A percentile compares a stretch with the other conserved stretches of the same genome.
Evolutionary conservation across 805 yeast species (phyloP).

Genomic region (Suhomyces canberraensis): DNA sequence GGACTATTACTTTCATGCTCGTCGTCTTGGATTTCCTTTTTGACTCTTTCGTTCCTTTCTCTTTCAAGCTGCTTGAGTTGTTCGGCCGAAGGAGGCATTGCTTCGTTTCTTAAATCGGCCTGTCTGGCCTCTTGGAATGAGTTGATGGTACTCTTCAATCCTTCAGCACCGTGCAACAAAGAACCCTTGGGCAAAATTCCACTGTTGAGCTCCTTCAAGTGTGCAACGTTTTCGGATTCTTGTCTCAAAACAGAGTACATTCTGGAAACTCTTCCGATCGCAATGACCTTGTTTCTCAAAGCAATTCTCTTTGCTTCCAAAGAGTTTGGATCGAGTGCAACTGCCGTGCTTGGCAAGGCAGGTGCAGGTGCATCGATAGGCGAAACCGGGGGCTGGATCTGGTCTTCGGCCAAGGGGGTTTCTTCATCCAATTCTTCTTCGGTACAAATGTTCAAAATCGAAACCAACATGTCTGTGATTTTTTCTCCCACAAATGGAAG

Average conservation of each 20-base stretch:
- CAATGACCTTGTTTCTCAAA: constrained; percentile 81
- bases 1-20: constrained; percentile 30
- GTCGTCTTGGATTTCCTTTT: constrained; percentile 30
- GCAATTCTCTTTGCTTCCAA: constrained; percentile 45
- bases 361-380: constrained; percentile 11
- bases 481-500: constrained; percentile 96
- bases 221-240: constrained; percentile 82
- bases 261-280: constrained; percentile 93
- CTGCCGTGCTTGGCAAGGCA: constrained; percentile 5
- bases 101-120: constrained; percentile 82
- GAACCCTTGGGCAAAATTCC: constrained; percentile 87
- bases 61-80: constrained; percentile 47
- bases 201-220: constrained; percentile 66
- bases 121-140: constrained; percentile 80
- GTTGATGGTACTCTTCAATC: constrained; percentile 62
- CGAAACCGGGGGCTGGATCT: constrained; percentile 23
- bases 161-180: constrained; percentile 77
- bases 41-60: constrained; percentile 44
- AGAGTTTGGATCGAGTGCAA: constrained; percentile 1
- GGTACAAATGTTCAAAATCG: constrained; percentile 88
- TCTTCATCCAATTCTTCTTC: constrained; percentile 89
- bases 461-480: constrained; percentile 87
- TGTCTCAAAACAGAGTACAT: constrained; percentile 87
- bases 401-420: constrained; percentile 44
- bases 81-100: constrained; percentile 75